Evolutionary conservation across 163 green algal species (phyloP).

Genomic region (Coccomyxa subellipsoidea): DNA sequence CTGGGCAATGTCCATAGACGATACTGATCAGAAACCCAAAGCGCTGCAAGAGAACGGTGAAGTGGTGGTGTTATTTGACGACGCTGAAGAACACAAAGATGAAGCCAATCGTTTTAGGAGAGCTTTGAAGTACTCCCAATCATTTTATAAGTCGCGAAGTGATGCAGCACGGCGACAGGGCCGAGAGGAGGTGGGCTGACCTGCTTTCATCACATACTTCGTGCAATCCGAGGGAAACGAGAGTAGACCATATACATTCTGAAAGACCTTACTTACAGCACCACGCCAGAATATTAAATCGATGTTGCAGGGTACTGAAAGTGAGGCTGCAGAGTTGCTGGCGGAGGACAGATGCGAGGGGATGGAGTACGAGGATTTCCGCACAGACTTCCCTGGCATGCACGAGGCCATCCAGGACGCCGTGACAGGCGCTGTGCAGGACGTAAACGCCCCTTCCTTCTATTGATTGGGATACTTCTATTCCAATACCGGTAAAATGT

Average conservation of each 20-base stretch:
- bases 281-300: no score
- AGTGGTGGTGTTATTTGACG: neutral
- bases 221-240: no score
- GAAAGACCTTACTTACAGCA: no score
- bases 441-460: neutral
- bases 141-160: neutral
- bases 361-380: neutral
- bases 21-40: neutral
- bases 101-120: neutral
- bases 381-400: constrained; percentile 24
- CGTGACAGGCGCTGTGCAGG: constrained; percentile 2
- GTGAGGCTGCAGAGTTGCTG: neutral
- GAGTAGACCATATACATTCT: no score
- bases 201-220: no score
- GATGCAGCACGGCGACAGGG: no score
- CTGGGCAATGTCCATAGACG: no score
- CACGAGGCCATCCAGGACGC: constrained; percentile 16
- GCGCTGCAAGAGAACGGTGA: neutral
- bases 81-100: neutral
- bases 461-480: no score
- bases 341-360: neutral
- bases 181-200: no score
- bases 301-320: neutral
- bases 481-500: no score
- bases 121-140: neutral